These are phyloP conservation scores for Apiospora arundinis DNA, from an alignment of 2,329 filamentous ascomycete species.

Conservation along the genomic window DNA sequence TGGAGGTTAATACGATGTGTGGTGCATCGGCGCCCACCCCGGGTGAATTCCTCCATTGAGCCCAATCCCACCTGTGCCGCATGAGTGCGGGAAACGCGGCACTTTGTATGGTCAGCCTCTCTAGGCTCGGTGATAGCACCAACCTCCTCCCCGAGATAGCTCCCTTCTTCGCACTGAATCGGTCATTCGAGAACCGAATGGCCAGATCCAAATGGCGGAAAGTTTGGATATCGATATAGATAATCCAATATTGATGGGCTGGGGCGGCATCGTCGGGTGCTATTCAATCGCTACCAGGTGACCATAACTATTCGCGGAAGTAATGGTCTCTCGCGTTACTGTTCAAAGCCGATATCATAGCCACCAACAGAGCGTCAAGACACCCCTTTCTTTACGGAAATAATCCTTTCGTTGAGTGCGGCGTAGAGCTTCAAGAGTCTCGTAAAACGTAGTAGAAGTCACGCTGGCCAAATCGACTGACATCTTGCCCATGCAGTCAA, in stretches of 20 bases:
- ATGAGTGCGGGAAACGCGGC: not conserved
- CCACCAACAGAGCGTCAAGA: not conserved
- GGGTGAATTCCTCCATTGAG: not conserved
- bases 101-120: not conserved
- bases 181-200: not conserved
- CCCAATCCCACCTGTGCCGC: conserved; percentile 2
- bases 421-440: not conserved
- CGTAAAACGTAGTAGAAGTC: not conserved
- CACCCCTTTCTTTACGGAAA: not conserved
- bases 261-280: not conserved
- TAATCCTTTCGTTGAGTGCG: not conserved
- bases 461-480: no score
- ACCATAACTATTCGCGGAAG: not conserved
- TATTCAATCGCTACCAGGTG: not conserved
- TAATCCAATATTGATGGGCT: not conserved
- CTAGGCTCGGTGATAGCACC: not conserved
- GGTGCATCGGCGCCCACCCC: not conserved
- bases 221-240: not conserved
- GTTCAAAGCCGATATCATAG: not conserved
- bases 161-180: not conserved
- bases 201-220: not conserved
- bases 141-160: not conserved
- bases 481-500: no score
- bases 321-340: not conserved
- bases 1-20: not conserved